Evolutionary conservation across 2,329 filamentous ascomycete genomes (phyloP), one percentile per base, ranked within the genome.

Genomic region (Ilyonectria mors-panacis): DNA sequence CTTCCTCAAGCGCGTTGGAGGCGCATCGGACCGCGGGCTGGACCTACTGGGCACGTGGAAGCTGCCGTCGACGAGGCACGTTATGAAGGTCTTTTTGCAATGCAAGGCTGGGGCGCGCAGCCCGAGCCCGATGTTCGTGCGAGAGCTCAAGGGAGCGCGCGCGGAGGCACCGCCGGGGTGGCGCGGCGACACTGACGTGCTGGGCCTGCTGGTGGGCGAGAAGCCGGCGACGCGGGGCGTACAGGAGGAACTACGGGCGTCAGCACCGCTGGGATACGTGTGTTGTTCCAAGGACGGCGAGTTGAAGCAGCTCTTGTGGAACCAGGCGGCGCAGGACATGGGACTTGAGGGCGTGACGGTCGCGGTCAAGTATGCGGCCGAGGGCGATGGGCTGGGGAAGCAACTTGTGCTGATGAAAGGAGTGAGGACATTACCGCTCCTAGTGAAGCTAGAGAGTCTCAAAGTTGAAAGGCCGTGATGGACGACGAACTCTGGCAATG

Each of bases 141-240:
- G 93, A n/a, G 93, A 95, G 81, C 85, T 95, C 3, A 93, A 94
- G 76, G 95, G 95, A 4, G 89, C 94, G 0, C 92, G 96, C 75
- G 85, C 86, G 1, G 91, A 90, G 13, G 92, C 93, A 7, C 94
- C 94, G 1, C 82, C 86, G 0, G 92, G 91, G 0, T 97, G 93
- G 93, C 85, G 89, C 59, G 88, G 87, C 0, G 78, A 84, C 1
- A 12, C n/a, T 3, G 85, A 87, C 15, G 89, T 93, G 6, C 78
- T 97, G 37, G 95, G 90, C 0, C 76, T 97, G 17, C 80, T 98
- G 60, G 91, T 93, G 26, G 87, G 89, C 4, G 89, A 91, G 69
- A 85, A 87, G 67, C 85, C 89, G 59, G 92, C 94, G 35, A 97
- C 94, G 0, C 92, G 89, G 75, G 95, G 95, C 1, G 90, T 97